Base-by-base conservation (phyloP, 2,329 filamentous ascomycete species). In the Fusarium palustre region DNA sequence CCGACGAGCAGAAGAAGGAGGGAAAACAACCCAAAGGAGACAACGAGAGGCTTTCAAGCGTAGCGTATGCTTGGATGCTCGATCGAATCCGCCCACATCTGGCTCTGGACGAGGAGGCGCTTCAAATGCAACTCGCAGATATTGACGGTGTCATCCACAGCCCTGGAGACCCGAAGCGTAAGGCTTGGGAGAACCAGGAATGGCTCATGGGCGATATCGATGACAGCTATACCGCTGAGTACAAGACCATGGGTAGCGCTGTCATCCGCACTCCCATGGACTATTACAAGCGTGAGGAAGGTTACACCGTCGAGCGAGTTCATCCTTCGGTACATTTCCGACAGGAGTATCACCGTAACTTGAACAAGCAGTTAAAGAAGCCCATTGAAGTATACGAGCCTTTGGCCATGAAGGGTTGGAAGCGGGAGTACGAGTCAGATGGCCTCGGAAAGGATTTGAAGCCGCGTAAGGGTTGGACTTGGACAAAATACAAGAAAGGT, bases 21-120 rank as follows among this genome's bases (percentile, higher is more conserved):
- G 42, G 42, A 4, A 47, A 24, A 12, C 33, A 47, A 5, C 49
- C 50, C 5, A 42, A 39, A 13, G 56, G 56, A 12, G 56, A 59
- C 1, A 36, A 43, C 2, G 56, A 59, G 2, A 47, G 50, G 15
- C 50, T 59, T 7, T 59, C 56, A 6, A 59, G 56, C 9, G 56
- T 59, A 5, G 56, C 56, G 3, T 59, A 59, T 7, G 56, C 56
- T 2, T 59, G 56, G 56, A 59, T 59, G 49, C 56, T 59, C 7
- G 56, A 59, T 15, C 50, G 56, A 3, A 12, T 59, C 18, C 41
- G 50, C 9, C 56, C 56, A 4, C 56, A 59, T 24, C 22, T 59
- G 22, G 56, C 50, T 9, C 8, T 59, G 22, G 50, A 59, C 9
- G 41, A 59, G n/a, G 56, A 59, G 3, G 56, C 56, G 15, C 34